These are phyloP conservation scores for Coemansia sp. DNA, from an alignment of 192 early-diverging fungal genomes.

Conservation along the genomic window DNA sequence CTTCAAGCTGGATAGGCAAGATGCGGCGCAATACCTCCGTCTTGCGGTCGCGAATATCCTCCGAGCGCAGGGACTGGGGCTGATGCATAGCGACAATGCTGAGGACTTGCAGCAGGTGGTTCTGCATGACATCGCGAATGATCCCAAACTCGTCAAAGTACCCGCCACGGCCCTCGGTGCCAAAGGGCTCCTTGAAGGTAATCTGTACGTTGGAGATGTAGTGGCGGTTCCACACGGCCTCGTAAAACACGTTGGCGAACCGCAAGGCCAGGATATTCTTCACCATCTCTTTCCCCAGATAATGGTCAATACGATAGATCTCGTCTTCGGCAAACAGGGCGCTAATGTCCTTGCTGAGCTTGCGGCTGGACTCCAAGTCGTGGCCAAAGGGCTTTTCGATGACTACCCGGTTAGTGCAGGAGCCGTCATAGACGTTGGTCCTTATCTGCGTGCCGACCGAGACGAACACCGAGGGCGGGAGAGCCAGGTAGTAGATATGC, in stretches of 20 bases:
- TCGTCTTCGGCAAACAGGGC: conserved; percentile 84
- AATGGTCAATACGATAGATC: conserved; percentile 99
- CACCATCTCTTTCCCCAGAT: conserved; percentile 99
- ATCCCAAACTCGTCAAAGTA: conserved; percentile 99
- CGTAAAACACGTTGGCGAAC: conserved; percentile 94
- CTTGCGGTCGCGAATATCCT: conserved; percentile 96
- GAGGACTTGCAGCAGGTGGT: conserved; percentile 91
- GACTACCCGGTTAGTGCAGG: conserved; percentile 78
- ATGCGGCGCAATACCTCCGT: conserved; percentile 86
- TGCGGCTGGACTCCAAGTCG: conserved; percentile 79
- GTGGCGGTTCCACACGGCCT: conserved; percentile 85
- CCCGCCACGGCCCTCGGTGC: conserved; percentile 95
- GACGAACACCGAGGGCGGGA: conserved; percentile 94
- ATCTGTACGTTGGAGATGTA: conserved; percentile 94
- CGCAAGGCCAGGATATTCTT: conserved; percentile 93
- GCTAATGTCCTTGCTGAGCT: conserved; percentile 70
- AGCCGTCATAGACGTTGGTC: conserved; percentile 63
- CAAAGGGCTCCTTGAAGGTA: conserved; percentile 97
- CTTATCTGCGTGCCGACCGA: conserved; percentile 75
- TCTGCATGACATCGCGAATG: conserved; percentile 95
- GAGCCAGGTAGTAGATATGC: conserved; percentile 92
- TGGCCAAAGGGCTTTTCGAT: conserved; percentile 98
- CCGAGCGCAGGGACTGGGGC: conserved; percentile 80
- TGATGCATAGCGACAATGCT: conserved; percentile 94
- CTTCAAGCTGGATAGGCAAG: conserved; percentile 71